Evolutionary conservation across 805 yeast genomes (phyloP).

Genomic region (Barnettozyma siamensis): DNA sequence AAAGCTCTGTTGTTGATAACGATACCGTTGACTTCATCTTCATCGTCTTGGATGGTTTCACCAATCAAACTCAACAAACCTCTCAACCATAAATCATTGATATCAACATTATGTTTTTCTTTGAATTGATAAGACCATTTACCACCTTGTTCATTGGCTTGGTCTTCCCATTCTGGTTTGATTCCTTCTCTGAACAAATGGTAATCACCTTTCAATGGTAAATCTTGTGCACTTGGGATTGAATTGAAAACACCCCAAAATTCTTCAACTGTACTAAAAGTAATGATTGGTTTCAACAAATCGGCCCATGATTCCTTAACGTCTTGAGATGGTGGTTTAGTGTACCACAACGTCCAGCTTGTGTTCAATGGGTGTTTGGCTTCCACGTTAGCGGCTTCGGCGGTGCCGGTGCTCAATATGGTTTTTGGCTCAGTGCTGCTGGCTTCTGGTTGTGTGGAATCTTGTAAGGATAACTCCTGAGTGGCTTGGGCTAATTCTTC

Average conservation of each 20-base stretch:
- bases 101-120: constrained; percentile 49
- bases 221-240: constrained; percentile 84
- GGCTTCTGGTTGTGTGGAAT: background rate
- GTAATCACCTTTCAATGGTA: constrained; percentile 90
- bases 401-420: constrained; percentile 21
- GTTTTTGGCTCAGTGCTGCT: constrained; percentile 8
- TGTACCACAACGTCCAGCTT: constrained; percentile 96
- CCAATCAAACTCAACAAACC: constrained; percentile 88
- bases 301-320: constrained; percentile 82
- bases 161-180: constrained; percentile 98
- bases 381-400: constrained; percentile 23
- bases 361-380: constrained; percentile 77
- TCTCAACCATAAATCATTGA: constrained; percentile 90
- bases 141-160: constrained; percentile 82
- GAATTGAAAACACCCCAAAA: constrained; percentile 98
- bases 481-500: constrained; percentile 26
- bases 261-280: constrained; percentile 93
- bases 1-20: constrained; percentile 83
- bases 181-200: constrained; percentile 91
- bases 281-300: constrained; percentile 84
- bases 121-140: constrained; percentile 83
- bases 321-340: constrained; percentile 75
- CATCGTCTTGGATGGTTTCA: constrained; percentile 79
- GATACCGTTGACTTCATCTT: constrained; percentile 87
- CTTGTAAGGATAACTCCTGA: constrained; percentile 20